Base-by-base conservation (phyloP, 495 filamentous ascomycete genomes). In the Penicillium riverlandense region DNA sequence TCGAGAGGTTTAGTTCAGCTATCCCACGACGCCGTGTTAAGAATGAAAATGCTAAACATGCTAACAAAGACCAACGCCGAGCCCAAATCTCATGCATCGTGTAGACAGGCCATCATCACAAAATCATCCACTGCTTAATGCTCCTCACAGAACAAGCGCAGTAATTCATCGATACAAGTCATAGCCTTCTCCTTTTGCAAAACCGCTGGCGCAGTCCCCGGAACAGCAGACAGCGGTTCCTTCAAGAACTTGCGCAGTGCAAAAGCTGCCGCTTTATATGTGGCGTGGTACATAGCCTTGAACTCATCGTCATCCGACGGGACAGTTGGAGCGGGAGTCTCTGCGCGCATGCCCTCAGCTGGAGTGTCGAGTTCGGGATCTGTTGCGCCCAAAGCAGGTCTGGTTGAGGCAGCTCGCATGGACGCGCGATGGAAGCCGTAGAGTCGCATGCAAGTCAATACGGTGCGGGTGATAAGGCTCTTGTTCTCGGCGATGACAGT, bases 271-370 rank as follows among this genome's bases (percentile, higher is more conserved):
- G 77, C 75, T 45, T 80, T 82, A 48, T 75, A 83, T 0, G 77
- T 79, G 38, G 80, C 78, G 48, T 84, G 80, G 41, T 84, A 84
- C 59, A 83, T 73, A 8, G 72, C 52, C 54, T 83, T 84, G 57
- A 79, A 84, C 38, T 82, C 78, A 49, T 82, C 79, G 36, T 76
- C 75, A 28, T 77, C 72, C 0, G 57, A 51, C 0, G 42, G 43
- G 0, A 52, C 48, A 7, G 45, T 43, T 6, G 55, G 52, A 30
- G 48, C 45, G 7, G 58, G 44, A 3, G 54, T 61, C 16, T 61
- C 54, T 10, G 54, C 52, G 14, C 52, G 57, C 0, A 49, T 32
- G 11, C 38, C 29, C 12, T 57, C 57, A 6, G 43, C 43, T 10
- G 47, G 35, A 0, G 32, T 7, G 29, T 59, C 48, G 15, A 38